Conservation (phyloP, 2,329 filamentous ascomycete genomes). For the Sclerotinia minor region DNA sequence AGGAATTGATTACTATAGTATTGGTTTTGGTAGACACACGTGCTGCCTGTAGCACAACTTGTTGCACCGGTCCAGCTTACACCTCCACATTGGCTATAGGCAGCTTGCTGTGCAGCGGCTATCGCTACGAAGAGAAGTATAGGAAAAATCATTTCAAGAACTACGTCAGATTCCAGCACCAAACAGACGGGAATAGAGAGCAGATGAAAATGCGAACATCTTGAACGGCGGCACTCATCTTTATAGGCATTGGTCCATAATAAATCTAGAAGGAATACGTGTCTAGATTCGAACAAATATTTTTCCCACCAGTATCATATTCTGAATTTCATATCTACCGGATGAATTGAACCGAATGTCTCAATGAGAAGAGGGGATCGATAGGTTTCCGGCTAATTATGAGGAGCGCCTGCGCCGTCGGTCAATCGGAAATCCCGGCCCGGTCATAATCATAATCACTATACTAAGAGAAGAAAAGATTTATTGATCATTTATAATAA, state of each 20-base stretch:
- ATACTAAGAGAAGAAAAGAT: too few relatives aligned
- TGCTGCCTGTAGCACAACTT: conserved; percentile 26
- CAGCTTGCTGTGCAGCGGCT: conserved; percentile 13
- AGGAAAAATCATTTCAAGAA: not conserved
- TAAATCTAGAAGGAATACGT: not conserved
- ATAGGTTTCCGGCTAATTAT: not conserved
- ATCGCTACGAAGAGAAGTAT: not conserved
- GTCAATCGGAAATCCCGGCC: not conserved
- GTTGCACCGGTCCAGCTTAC: conserved; percentile 28
- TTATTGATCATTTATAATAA: too few relatives aligned
- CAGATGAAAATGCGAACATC: not conserved
- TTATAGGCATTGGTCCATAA: not conserved
- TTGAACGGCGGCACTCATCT: not conserved
- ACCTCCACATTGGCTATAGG: conserved; percentile 35
- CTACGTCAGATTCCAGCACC: too few relatives aligned
- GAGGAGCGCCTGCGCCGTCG: not conserved
- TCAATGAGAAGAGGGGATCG: not conserved
- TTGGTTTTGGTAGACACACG: conserved; percentile 30
- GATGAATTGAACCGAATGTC: not conserved
- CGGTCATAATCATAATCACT: not conserved
- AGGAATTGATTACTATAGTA: conserved; percentile 14
- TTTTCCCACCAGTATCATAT: conserved; percentile 1
- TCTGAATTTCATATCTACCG: not conserved
- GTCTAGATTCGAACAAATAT: too few relatives aligned
- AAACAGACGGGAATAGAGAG: not conserved